Conservation (phyloP, 164 flowering plant genomes). For the Warburgia ugandensis region DNA sequence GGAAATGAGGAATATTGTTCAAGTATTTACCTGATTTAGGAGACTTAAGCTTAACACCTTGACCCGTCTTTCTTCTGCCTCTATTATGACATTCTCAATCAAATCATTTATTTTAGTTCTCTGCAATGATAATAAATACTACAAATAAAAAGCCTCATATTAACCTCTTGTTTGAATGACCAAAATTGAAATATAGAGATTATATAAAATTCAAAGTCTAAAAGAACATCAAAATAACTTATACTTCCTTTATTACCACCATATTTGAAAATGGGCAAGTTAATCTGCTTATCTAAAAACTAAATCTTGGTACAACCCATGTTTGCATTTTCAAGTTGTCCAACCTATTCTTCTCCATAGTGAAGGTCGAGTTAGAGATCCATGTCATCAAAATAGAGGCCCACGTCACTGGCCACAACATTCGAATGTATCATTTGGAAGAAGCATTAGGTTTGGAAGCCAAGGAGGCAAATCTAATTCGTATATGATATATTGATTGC, state of each 20-base stretch:
- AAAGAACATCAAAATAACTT: too few relatives aligned
- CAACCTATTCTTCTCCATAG: slow-evolving; percentile 45
- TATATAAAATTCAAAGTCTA: too few relatives aligned
- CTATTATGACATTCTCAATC: slow-evolving; percentile 57
- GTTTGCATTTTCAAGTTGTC: slow-evolving; percentile 49
- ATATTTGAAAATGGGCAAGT: too few relatives aligned
- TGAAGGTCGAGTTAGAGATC: slow-evolving; percentile 39
- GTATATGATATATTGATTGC: slow-evolving; percentile 57
- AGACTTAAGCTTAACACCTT: slow-evolving; percentile 67
- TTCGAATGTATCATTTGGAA: slow-evolving; percentile 54
- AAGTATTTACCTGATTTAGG: slow-evolving; percentile 42
- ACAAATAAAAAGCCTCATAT: not conserved
- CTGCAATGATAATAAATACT: slow-evolving; percentile 23
- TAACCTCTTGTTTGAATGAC: not conserved
- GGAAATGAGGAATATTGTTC: too few relatives aligned
- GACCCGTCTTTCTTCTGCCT: slow-evolving; percentile 51
- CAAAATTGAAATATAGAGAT: too few relatives aligned
- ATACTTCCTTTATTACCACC: too few relatives aligned
- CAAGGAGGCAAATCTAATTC: slow-evolving; percentile 47
- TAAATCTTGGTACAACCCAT: slow-evolving; percentile 61
- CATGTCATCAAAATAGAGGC: slow-evolving; percentile 37
- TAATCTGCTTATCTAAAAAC: slow-evolving; percentile 46
- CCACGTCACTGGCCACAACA: slow-evolving; percentile 54
- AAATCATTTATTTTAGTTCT: slow-evolving; percentile 35
- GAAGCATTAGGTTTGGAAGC: slow-evolving; percentile 55